These are phyloP conservation scores for Leptographium galeiforme DNA, from an alignment of 2,329 filamentous ascomycete genomes.

Conservation along the genomic window DNA sequence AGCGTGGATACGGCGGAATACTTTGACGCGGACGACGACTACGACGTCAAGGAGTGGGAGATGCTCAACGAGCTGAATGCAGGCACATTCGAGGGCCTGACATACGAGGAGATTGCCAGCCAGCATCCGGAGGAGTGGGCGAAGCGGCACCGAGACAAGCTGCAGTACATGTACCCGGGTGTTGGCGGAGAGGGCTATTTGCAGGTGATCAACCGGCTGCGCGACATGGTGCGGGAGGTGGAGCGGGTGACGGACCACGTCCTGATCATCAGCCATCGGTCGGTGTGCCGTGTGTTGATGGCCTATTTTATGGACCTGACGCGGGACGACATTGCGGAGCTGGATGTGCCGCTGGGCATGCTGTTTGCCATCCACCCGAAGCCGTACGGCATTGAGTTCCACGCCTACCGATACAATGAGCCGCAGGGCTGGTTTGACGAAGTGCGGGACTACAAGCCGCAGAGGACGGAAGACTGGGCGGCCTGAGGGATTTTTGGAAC, in stretches of 20 bases:
- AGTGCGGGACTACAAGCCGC: conserved; percentile 69
- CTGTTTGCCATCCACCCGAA: conserved; percentile 93
- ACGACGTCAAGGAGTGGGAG: conserved; percentile 93
- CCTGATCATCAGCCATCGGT: conserved; percentile 82
- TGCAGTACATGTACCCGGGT: conserved; percentile 92
- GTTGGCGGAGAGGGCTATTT: conserved; percentile 93
- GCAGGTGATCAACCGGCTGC: conserved; percentile 88
- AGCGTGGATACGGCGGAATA: conserved; percentile 77
- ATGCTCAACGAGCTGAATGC: conserved; percentile 96
- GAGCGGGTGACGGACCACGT: conserved; percentile 96
- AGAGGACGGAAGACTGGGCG: conserved; percentile 35
- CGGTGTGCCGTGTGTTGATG: conserved; percentile 80
- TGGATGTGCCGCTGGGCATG: conserved; percentile 88
- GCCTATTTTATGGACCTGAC: conserved; percentile 94
- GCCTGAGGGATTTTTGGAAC: not conserved
- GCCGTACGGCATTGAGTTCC: conserved; percentile 94
- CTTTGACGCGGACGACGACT: conserved; percentile 84
- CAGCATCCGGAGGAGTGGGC: conserved; percentile 69
- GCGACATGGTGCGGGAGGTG: conserved; percentile 90
- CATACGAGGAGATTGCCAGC: conserved; percentile 78
- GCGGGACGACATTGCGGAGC: conserved; percentile 79
- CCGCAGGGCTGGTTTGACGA: conserved; percentile 69
- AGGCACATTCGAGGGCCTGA: conserved; percentile 86
- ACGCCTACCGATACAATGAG: conserved; percentile 84
- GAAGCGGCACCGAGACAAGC: conserved; percentile 70